Evolutionary conservation across 1,284 basidiomycete genomes (phyloP), one percentile per base, ranked within the genome.

Genomic region (Leccinum fallax): DNA sequence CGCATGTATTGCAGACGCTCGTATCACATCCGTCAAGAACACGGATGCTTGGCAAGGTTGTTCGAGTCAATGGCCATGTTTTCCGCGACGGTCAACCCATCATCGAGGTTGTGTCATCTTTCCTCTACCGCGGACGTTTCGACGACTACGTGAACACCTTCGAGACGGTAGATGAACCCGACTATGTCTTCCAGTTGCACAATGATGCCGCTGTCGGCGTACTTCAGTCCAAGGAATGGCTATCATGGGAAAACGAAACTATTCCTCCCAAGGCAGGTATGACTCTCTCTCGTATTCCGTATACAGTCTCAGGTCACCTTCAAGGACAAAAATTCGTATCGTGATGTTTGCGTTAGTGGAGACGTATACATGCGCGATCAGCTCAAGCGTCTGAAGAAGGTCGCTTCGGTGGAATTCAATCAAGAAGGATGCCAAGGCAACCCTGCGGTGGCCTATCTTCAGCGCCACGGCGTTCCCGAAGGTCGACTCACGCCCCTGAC

Each of bases 91-190:
- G 83, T 53, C 83, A 88, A 71, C 90, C 88, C 3, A 90, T 97
- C 74, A 94, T 99, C 65, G 94, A 98, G 76, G 96, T 99, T 65
- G 83, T 90, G 40, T 98, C 96, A 0, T 85, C 95, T 38, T 99
- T 99, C 90, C 86, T 99, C 63, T 99, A 97, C 81, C 94, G 97
- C 65, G 97, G 97, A 61, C 87, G 86, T 60, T 99, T 98, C 81
- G 83, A 80, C 70, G 97, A 99, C 80, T 98, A 88, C 76, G 85
- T 92, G 75, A 95, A 97, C 80, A 98, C 97, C 1, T 99, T 99
- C 77, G 95, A 98, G 78, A 90, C 89, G 26, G 83, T 89, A 57
- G 90, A 96, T 66, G 94, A 97, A 76, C 87, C 90, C 3, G 93
- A 95, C 68, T 98, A 97, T 76, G 77, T 88, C 53, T 90, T 99